Evolutionary conservation across 805 yeast species (phyloP).

Genomic region (Candida lessepsii): DNA sequence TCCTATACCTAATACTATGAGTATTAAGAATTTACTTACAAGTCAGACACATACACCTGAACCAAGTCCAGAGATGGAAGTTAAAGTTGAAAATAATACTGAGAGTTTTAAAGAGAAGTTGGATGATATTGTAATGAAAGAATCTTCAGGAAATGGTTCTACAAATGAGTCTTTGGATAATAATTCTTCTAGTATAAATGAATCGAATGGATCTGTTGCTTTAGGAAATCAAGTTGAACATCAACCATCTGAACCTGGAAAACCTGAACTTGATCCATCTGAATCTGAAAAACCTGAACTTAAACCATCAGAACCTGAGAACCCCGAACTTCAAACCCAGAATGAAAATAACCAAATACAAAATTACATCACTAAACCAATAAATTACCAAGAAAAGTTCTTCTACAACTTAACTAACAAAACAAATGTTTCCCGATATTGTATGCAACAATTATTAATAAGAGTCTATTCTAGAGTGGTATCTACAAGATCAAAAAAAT

Average conservation of each 20-base stretch:
- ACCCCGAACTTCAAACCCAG: neutral
- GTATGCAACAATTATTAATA: conserved; percentile 67
- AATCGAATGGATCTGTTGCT: too few relatives aligned
- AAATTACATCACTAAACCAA: conserved; percentile 16
- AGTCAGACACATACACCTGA: conserved; percentile 1
- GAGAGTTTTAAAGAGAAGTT: too few relatives aligned
- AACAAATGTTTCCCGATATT: conserved; percentile 28
- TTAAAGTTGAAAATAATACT: too few relatives aligned
- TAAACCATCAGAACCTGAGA: too few relatives aligned
- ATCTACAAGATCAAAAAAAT: conserved; percentile 63
- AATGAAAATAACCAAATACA: neutral
- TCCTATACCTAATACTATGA: neutral
- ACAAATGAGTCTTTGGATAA: too few relatives aligned
- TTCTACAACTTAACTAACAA: conserved; percentile 21
- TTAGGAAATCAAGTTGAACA: too few relatives aligned
- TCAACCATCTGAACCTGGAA: too few relatives aligned
- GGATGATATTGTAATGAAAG: too few relatives aligned
- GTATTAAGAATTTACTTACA: neutral
- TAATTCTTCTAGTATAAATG: too few relatives aligned
- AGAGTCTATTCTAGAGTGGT: conserved; percentile 77
- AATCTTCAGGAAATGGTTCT: too few relatives aligned
- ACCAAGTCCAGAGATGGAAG: conserved; percentile 6
- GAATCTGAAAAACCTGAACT: too few relatives aligned
- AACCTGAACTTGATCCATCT: too few relatives aligned
- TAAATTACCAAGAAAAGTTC: conserved; percentile 20